Evolutionary conservation across 176 grass and related monocot species (phyloP).

Genomic region (Juncus effusus): DNA sequence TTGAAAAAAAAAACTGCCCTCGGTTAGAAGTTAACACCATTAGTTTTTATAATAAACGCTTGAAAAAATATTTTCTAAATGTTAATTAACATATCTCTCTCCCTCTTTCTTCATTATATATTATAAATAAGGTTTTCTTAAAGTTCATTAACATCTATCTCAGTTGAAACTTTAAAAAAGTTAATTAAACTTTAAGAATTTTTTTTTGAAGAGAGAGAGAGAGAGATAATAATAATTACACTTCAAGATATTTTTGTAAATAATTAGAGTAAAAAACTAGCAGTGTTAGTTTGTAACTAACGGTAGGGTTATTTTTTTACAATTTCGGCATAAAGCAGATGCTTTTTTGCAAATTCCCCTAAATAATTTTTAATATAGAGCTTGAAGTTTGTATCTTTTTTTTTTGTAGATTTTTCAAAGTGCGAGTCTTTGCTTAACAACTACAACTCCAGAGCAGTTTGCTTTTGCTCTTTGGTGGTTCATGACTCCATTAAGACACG

Average conservation of each 20-base stretch:
- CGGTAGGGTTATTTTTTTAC: not conserved
- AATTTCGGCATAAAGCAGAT: slow-evolving; percentile 5
- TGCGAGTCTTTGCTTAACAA: slow-evolving; percentile 83
- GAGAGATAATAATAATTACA: not conserved
- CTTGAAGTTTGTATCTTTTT: slow-evolving; percentile 26
- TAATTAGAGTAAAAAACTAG: not conserved
- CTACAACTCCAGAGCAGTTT: slow-evolving; percentile 88
- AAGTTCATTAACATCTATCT: no score
- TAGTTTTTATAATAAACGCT: no score
- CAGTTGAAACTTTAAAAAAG: no score
- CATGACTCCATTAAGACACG: slow-evolving; percentile 66
- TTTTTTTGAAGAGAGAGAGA: slow-evolving; percentile 2
- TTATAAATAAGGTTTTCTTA: no score
- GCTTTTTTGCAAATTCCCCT: not conserved
- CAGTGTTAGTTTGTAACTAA: no score
- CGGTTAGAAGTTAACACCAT: no score
- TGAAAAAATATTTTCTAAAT: no score
- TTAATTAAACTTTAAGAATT: not conserved
- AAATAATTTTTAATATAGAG: not conserved
- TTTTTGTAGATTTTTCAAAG: slow-evolving; percentile 90
- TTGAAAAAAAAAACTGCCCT: no score
- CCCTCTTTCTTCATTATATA: no score
- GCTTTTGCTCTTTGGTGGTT: slow-evolving; percentile 95
- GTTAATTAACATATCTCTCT: no score
- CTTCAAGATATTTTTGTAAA: not conserved